A percentile compares a stretch with the other conserved stretches of the same genome.
Evolutionary conservation across 2,329 filamentous ascomycete genomes (phyloP).

Genomic region (Fusarium brachygibbosum): DNA sequence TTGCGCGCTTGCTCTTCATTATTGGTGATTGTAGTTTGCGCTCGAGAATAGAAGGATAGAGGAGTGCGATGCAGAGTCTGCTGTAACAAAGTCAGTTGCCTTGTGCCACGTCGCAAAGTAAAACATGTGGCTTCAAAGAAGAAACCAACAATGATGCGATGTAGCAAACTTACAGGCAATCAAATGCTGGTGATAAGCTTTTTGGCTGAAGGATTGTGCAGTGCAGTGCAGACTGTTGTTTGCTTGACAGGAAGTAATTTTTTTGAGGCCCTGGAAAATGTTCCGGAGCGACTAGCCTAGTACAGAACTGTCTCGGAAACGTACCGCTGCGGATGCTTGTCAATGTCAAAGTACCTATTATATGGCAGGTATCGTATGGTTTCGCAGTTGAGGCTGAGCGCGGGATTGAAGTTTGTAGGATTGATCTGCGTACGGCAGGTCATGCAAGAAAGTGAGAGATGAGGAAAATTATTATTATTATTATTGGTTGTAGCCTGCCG

Average conservation of each 20-base stretch:
- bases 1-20: constrained; percentile 58
- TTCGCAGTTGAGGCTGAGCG: constrained; percentile 14
- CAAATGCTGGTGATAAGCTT: neutral
- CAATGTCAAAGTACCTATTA: neutral
- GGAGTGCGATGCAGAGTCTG: constrained; percentile 26
- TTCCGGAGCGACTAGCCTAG: neutral
- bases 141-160: constrained; percentile 26
- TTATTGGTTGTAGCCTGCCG: too few relatives aligned
- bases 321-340: constrained; percentile 8
- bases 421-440: constrained; percentile 28
- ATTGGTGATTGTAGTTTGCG: constrained; percentile 12
- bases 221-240: constrained; percentile 2
- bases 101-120: constrained; percentile 21
- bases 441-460: constrained; percentile 32
- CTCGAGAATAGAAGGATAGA: constrained; percentile 4
- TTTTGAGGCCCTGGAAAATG: constrained; percentile 13
- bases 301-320: constrained; percentile 19
- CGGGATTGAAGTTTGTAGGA: constrained; percentile 21
- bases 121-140: constrained; percentile 25
- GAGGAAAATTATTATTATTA: constrained; percentile 16
- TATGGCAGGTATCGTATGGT: neutral
- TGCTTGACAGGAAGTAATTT: constrained; percentile 24
- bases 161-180: constrained; percentile 22
- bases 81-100: constrained; percentile 21
- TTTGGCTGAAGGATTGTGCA: neutral